Base-by-base conservation (phyloP, 345 rosid genomes). In the Laguncularia racemosa region DNA sequence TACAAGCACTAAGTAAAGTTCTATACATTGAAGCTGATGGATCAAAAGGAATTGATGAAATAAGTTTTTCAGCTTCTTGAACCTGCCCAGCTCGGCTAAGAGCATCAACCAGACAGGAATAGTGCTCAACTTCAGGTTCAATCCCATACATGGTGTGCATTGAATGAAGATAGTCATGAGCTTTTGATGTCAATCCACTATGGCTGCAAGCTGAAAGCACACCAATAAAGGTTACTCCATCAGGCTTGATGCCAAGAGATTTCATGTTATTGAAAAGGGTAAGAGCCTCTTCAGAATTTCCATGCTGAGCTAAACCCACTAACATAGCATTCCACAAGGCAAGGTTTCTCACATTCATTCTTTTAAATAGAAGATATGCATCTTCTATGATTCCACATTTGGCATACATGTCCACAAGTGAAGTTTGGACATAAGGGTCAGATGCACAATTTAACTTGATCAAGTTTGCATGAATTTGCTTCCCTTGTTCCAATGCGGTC, bases 391-490 rank as follows among this genome's bases (percentile, higher is more conserved):
- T 64, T 17, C 86, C 84, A 6, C 86, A 81, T 61, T 84, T 84
- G 8, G 79, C 80, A 71, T 83, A 83, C 86, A 84, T 81, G 68
- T 81, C 86, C 45, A 81, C 61, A 20, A 84, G 77, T 16, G 82
- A 70, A 53, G 80, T 81, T 50, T 60, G 74, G 44, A 84, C 77
- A 40, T 65, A 74, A 17, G 70, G 52, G 60, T 76, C 84, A 16
- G 66, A 63, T 18, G 64, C 70, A 51, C 76, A 71, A 49, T 75
- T 71, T 57, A 72, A 63, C 73, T 81, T 81, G 52, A 76, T 61
- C 16, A 83, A 63, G 61, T 78, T 72, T 48, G 84, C 84, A 62
- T 84, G 89, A 64, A 81, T 66, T 62, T 81, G 79, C 48, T 73
- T 71, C 33, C 84, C 89, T 46, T 74, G 81, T 48, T 84, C 84